Evolutionary conservation across 495 filamentous ascomycete genomes (phyloP).

Genomic region (Umbilicaria muhlenbergii): DNA sequence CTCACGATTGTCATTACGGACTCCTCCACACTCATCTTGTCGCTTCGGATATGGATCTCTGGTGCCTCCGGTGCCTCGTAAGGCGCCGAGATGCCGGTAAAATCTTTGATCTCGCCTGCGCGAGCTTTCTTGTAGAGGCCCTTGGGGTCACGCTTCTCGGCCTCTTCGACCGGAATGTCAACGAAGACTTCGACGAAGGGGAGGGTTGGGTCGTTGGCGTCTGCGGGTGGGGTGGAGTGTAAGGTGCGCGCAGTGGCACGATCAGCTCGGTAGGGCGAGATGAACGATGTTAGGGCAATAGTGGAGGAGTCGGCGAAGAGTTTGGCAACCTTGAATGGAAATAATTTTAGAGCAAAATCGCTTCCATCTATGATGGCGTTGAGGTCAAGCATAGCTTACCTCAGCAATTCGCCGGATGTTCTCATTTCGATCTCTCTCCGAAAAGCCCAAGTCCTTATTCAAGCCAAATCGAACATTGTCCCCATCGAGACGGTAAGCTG

Average conservation of each 20-base stretch:
- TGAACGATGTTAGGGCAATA: conserved; percentile 88
- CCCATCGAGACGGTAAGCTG: conserved; percentile 88
- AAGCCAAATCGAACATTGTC: conserved; percentile 98
- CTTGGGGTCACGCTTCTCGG: conserved; percentile 94
- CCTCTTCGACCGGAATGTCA: conserved; percentile 73
- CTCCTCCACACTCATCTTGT: conserved; percentile 65
- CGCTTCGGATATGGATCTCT: conserved; percentile 71
- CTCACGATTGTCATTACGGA: conserved; percentile 68
- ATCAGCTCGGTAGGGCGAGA: conserved; percentile 84
- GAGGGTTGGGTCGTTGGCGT: conserved; percentile 39
- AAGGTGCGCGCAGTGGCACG: conserved; percentile 64
- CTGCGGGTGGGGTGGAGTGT: conserved; percentile 41
- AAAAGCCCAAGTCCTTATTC: conserved; percentile 94
- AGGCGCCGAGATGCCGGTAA: conserved; percentile 81
- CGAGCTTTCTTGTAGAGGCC: conserved; percentile 94
- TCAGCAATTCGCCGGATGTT: conserved; percentile 95
- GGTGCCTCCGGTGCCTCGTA: conserved; percentile 81
- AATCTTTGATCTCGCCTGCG: conserved; percentile 86
- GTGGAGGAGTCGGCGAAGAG: conserved; percentile 83
- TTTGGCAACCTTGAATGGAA: conserved; percentile 55
- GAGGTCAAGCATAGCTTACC: conserved; percentile 22
- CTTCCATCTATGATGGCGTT: not conserved
- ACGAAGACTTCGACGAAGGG: conserved; percentile 90
- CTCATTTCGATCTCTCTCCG: conserved; percentile 82
- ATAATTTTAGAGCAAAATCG: not conserved